Evolutionary conservation across 306 rosid genomes (phyloP).

Genomic region (Lablab purpureus): DNA sequence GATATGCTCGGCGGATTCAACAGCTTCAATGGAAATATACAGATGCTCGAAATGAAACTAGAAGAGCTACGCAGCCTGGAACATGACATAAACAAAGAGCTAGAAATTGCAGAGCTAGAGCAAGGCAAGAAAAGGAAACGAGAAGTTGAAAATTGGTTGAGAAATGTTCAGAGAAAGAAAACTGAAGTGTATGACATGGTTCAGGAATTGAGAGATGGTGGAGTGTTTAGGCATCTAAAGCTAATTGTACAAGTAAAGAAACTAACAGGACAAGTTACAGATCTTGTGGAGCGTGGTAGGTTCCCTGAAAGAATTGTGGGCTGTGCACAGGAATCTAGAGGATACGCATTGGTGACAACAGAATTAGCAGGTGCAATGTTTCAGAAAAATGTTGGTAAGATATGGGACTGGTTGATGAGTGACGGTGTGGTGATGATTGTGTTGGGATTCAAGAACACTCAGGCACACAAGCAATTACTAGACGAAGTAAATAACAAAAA

Average conservation of each 20-base stretch:
- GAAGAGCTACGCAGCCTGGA: constrained; percentile 47
- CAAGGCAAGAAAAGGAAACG: constrained; percentile 39
- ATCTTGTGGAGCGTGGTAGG: constrained; percentile 32
- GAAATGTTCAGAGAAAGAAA: constrained; percentile 34
- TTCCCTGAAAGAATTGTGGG: constrained; percentile 40
- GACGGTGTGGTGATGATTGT: constrained; percentile 27
- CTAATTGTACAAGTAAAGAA: not conserved
- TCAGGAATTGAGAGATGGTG: not conserved
- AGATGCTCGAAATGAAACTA: constrained; percentile 38
- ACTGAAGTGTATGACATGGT: constrained; percentile 35
- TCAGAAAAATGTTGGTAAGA: constrained; percentile 35
- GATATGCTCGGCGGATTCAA: constrained; percentile 10
- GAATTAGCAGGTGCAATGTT: constrained; percentile 41
- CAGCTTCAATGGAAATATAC: constrained; percentile 26
- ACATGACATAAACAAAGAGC: constrained; percentile 41
- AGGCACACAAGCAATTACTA: too few relatives aligned
- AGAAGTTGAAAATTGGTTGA: constrained; percentile 14
- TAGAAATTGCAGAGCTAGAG: constrained; percentile 42
- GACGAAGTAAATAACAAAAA: too few relatives aligned
- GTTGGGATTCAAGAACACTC: too few relatives aligned
- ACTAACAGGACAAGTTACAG: not conserved
- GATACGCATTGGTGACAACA: constrained; percentile 42
- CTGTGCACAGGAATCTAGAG: constrained; percentile 37
- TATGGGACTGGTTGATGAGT: constrained; percentile 37
- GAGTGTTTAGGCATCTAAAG: not conserved